Percentiles rank a stretch among this genome's conserved stretches.
These are phyloP conservation scores for Crinitomyces ghanaensis DNA, from an alignment of 805 yeast genomes.

Conservation along the genomic window DNA sequence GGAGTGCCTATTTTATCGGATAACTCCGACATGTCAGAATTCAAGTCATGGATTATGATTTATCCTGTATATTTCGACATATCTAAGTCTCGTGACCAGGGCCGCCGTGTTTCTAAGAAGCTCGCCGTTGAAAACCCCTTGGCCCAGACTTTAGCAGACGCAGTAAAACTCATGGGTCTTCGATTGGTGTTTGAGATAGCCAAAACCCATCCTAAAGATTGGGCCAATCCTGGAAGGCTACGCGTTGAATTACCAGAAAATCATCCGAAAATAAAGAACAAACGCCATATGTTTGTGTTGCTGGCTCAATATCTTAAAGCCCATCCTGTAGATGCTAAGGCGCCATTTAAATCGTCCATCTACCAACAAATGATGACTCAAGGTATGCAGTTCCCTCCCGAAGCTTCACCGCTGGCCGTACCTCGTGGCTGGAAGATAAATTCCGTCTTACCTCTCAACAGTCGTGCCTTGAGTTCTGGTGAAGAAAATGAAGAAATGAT, in stretches of 20 bases:
- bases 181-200: slow-evolving; percentile 39
- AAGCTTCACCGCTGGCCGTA: slow-evolving; percentile 49
- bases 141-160: slow-evolving; percentile 73
- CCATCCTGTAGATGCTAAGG: slow-evolving; percentile 58
- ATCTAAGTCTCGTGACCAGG: slow-evolving; percentile 62
- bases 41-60: slow-evolving; percentile 58
- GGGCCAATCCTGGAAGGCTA: slow-evolving; percentile 95
- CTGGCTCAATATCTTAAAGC: slow-evolving; percentile 49
- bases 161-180: slow-evolving; percentile 32
- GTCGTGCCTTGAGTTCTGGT: slow-evolving; percentile 68
- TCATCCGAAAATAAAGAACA: background rate
- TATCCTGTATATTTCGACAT: slow-evolving; percentile 92
- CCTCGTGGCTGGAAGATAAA: slow-evolving; percentile 86
- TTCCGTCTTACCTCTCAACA: slow-evolving; percentile 77
- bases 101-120: slow-evolving; percentile 65
- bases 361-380: slow-evolving; percentile 13
- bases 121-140: slow-evolving; percentile 77
- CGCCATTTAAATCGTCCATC: slow-evolving; percentile 41
- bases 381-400: slow-evolving; percentile 22
- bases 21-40: slow-evolving; percentile 46
- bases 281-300: slow-evolving; percentile 33
- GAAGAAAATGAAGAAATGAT: slow-evolving; percentile 53
- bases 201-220: slow-evolving; percentile 91
- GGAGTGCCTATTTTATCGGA: slow-evolving; percentile 29
- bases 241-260: slow-evolving; percentile 34